Percentiles rank a stretch among this genome's conserved stretches.
Evolutionary conservation across 2,329 filamentous ascomycete genomes (phyloP).

Genomic region (Thielaviopsis cerberus): DNA sequence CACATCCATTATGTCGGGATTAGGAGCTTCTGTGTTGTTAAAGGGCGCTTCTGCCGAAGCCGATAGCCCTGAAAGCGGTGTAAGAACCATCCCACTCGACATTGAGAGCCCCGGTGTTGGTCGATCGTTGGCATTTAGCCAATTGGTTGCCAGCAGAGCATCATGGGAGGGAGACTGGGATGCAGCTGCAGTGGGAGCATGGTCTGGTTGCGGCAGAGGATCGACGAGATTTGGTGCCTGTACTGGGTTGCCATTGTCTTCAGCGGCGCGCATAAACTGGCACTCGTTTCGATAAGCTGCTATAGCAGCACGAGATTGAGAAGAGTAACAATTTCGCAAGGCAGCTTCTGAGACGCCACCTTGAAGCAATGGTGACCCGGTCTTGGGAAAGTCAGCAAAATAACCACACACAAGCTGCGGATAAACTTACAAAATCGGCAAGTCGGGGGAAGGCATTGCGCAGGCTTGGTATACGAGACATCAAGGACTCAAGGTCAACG

Average conservation of each 20-base stretch:
- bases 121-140: not conserved
- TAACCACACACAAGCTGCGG: not conserved
- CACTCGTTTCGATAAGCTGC: constrained; percentile 27
- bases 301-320: constrained; percentile 19
- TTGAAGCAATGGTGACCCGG: not conserved
- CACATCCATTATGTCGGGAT: not conserved
- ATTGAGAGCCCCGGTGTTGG: not conserved
- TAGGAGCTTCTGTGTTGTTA: not conserved
- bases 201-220: constrained; percentile 4
- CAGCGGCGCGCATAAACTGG: constrained; percentile 23
- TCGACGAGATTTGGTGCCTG: constrained; percentile 24
- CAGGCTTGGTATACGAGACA: constrained; percentile 40
- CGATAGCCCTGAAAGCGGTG: not conserved
- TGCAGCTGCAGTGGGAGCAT: not conserved
- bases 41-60: not conserved
- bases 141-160: not conserved
- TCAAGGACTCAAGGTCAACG: constrained; percentile 66
- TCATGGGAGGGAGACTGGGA: not conserved
- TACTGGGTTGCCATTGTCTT: constrained; percentile 24
- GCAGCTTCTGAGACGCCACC: not conserved
- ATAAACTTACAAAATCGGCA: constrained; percentile 29
- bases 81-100: not conserved
- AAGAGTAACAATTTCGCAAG: not conserved
- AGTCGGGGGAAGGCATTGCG: constrained; percentile 35
- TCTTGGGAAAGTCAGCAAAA: not conserved